These are phyloP conservation scores for Neurospora tetrasperma DNA, from an alignment of 495 filamentous ascomycete species.

Conservation along the genomic window DNA sequence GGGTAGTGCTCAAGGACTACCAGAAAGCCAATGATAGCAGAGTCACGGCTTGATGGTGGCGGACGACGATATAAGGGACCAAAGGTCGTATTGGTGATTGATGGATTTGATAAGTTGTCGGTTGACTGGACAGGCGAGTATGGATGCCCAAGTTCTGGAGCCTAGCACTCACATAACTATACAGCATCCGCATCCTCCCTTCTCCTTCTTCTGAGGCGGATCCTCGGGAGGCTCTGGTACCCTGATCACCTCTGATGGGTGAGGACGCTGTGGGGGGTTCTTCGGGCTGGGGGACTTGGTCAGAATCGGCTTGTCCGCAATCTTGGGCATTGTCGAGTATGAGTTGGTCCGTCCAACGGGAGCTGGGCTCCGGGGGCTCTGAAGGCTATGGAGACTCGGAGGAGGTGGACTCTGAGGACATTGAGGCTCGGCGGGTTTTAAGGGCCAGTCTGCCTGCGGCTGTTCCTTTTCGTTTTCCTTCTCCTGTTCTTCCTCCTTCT, in stretches of 20 bases:
- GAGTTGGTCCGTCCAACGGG: constrained; percentile 37
- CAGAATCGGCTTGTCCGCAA: constrained; percentile 30
- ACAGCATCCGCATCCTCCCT: constrained; percentile 43
- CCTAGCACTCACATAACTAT: constrained; percentile 38
- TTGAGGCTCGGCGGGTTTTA: constrained; percentile 29
- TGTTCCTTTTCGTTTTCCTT: constrained; percentile 29
- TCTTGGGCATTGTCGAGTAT: constrained; percentile 50
- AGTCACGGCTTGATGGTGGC: background rate
- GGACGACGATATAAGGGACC: background rate
- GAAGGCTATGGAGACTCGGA: background rate
- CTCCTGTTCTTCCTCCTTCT: constrained; percentile 12
- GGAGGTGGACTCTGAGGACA: background rate
- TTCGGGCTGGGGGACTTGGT: constrained; percentile 30
- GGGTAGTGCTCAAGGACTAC: background rate
- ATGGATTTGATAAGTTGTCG: background rate
- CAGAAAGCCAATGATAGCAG: background rate
- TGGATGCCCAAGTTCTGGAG: background rate
- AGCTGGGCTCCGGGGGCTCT: constrained; percentile 21
- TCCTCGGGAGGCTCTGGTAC: constrained; percentile 30
- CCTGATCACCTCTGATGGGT: constrained; percentile 14
- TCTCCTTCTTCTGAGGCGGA: constrained; percentile 28
- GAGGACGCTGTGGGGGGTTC: constrained; percentile 18
- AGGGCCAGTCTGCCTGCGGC: constrained; percentile 35
- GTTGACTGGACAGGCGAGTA: background rate
- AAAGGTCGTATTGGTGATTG: background rate